Base-by-base conservation (phyloP, 2,329 filamentous ascomycete genomes). In the Calonectria ilicicola region DNA sequence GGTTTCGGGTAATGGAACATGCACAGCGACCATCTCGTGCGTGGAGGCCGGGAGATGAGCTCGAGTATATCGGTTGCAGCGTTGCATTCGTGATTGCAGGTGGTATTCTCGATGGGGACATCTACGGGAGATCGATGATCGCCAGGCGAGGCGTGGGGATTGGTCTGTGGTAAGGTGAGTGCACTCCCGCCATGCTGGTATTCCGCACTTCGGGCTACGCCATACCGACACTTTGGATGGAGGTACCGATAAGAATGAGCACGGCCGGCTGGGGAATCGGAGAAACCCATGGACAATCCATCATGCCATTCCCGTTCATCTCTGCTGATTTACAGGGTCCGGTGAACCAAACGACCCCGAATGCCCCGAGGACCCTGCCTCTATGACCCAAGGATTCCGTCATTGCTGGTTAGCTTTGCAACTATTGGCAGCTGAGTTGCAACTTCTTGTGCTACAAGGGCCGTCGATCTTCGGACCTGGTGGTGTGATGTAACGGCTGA, bases 221-320 rank as follows among this genome's bases (percentile, higher is more conserved):
- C 51, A 23, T 56, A 56, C 51, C 51, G 51, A 56, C 51, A 38
- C 51, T 56, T 56, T 56, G 51, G 51, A n/a, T 56, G 29, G 42
- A 44, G 42, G 42, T 8, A 44, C 51, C 29, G 29, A 51, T 56
- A 35, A 21, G 51, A 4, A 56, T 35, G 17, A 42, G 40, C 15
- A 44, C 42, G n/a, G 19, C 19, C 8, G n/a, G 17, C 19, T 44
- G 29, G 51, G 51, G 10, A 56, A 56, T 38, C 51, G 29, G 51
- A 12, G 27, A 35, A 56, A 35, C 32, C 32, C 10, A 14, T 9
- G 32, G 32, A 3, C 32, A 56, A 32, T 5, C 10, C n/a, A 35
- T 38, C 29, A 9, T n/a, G 35, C 26, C 26, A 56, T 56, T 10
- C 12, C n/a, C 14, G 19, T 8, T 12, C 3, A 5, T 38, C 38